Conservation (phyloP, 2,329 filamentous ascomycete species). For the Didymella pinodella region DNA sequence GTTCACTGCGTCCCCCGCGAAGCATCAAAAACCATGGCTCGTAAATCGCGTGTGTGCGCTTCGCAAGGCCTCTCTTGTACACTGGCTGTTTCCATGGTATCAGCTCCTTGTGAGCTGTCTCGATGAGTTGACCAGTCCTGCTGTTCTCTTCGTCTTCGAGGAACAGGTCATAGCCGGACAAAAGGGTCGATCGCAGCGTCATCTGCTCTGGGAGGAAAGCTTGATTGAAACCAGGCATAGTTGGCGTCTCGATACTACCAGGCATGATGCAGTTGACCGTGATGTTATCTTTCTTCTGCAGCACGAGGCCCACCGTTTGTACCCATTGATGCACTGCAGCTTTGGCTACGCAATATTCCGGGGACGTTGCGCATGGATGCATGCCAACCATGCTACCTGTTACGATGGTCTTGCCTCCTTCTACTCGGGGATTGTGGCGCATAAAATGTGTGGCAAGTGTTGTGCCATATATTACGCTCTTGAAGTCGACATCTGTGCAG, state of each 20-base stretch:
- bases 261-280: conserved; percentile 60
- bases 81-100: neutral
- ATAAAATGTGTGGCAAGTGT: conserved; percentile 62
- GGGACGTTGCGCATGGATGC: conserved; percentile 55
- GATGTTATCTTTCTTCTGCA: conserved; percentile 56
- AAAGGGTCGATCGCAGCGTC: conserved; percentile 44
- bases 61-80: conserved; percentile 2
- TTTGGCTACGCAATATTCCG: conserved; percentile 62
- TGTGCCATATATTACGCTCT: conserved; percentile 60
- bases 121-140: neutral
- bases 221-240: conserved; percentile 43
- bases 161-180: conserved; percentile 3
- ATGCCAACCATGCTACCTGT: conserved; percentile 57
- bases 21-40: conserved; percentile 25
- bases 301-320: conserved; percentile 24
- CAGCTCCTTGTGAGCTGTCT: neutral
- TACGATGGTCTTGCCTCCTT: conserved; percentile 56
- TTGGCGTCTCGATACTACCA: conserved; percentile 55
- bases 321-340: conserved; percentile 53
- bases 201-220: conserved; percentile 37
- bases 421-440: conserved; percentile 55
- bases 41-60: neutral
- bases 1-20: conserved; percentile 54
- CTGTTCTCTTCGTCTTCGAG: neutral
- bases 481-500: conserved; percentile 59